A percentile compares a stretch with the other conserved stretches of the same genome.
Evolutionary conservation across 257 asterid genomes (phyloP).

Genomic region (Nyctanthes arbortristis): DNA sequence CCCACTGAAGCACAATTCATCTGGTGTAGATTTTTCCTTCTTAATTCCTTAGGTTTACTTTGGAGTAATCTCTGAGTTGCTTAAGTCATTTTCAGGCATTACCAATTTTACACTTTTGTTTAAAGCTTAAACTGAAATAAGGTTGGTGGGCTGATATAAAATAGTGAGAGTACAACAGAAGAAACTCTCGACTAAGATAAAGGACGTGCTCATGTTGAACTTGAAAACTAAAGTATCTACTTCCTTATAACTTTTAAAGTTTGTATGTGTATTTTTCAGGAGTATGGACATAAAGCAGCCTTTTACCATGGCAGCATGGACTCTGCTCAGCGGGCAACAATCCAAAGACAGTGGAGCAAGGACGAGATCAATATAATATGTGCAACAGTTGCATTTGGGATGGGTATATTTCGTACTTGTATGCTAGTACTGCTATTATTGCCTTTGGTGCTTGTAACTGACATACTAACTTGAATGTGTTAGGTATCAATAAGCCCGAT

Average conservation of each 20-base stretch:
- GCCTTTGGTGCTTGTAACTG: constrained; percentile 23
- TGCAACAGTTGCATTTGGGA: constrained; percentile 96
- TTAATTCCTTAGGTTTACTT: not conserved
- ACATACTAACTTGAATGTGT: constrained; percentile 26
- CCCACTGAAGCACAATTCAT: not conserved
- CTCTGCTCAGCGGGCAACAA: constrained; percentile 62
- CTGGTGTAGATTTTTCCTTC: not conserved
- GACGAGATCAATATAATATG: constrained; percentile 91
- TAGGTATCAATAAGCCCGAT: constrained; percentile 99
- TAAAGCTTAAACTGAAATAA: not conserved
- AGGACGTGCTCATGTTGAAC: not conserved
- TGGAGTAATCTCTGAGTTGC: not conserved
- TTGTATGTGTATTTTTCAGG: constrained; percentile 45
- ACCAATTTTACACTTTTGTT: not conserved
- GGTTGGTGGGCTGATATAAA: not conserved
- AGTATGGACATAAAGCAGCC: constrained; percentile 77
- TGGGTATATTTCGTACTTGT: constrained; percentile 53
- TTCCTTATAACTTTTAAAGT: constrained; percentile 28
- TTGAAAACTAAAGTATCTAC: not conserved
- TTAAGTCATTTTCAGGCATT: not conserved
- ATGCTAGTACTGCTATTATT: too few relatives aligned
- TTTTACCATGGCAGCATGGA: constrained; percentile 96
- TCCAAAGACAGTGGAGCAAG: constrained; percentile 94
- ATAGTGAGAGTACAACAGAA: constrained; percentile 1
- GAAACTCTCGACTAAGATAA: not conserved